Base-by-base conservation (phyloP, 148 eudicot genomes). In the Dianthus caryophyllus region DNA sequence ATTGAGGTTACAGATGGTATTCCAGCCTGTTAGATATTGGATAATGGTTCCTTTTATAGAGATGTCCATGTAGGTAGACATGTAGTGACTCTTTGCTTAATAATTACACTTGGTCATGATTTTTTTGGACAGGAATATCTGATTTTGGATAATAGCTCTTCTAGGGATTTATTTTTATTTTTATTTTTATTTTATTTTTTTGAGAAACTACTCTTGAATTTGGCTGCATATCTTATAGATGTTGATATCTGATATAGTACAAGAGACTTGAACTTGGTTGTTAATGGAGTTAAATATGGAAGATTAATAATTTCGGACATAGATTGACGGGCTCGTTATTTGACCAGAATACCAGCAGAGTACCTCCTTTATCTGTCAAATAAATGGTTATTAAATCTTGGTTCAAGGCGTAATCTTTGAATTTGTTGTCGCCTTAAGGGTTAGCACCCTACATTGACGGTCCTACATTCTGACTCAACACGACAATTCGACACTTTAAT, bases 21-120 rank as follows among this genome's bases (percentile, higher is more conserved):
- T 70, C 74, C 75, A 78, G 68, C 52, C 77, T 78, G 75, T 74
- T 69, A 63, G 57, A 61, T 75, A 1, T 30, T 64, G 27, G 48
- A 57, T 56, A 58, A 20, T 61, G 63, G 52, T 43, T 56, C 63
- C 15, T 13, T 31, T 30, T 65, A 13, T 29, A 52, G 4, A 12
- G 31, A 54, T 33, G n/a, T n/a, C n/a, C n/a, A n/a, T n/a, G n/a
- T n/a, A n/a, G n/a, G n/a, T n/a, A n/a, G n/a, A n/a, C n/a, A n/a
- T n/a, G n/a, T n/a, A n/a, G n/a, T n/a, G n/a, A n/a, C n/a, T n/a
- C n/a, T n/a, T n/a, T n/a, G n/a, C n/a, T n/a, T n/a, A n/a, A n/a
- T n/a, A n/a, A n/a, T n/a, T n/a, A n/a, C n/a, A n/a, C n/a, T n/a
- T n/a, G n/a, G n/a, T n/a, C n/a, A n/a, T n/a, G n/a, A n/a, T n/a